Evolutionary conservation across 2,329 filamentous ascomycete species (phyloP), one percentile per base, ranked within the genome.

Genomic region (Botrytis fragariae): DNA sequence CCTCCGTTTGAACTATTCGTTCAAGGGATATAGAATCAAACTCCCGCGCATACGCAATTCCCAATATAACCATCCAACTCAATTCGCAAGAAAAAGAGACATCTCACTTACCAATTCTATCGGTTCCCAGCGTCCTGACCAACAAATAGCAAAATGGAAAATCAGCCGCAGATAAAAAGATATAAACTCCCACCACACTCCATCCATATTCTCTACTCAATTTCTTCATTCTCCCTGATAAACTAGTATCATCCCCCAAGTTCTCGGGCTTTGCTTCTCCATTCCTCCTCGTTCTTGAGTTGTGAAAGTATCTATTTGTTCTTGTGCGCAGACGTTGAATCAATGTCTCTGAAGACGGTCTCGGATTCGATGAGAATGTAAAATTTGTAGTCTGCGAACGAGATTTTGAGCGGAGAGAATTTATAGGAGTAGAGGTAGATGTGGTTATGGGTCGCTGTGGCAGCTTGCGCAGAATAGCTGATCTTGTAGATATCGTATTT

Each of bases 81-180:
- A n/a, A 35, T 14, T 14, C 29, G 16, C 7, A 4, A 29, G 8
- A 9, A 59, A n/a, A 18, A 68, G 63, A 54, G 51, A 67, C 37
- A 44, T 70, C 59, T 75, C 44, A 85, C 84, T 85, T 83, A 87
- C 94, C 95, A 79, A 99, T 96, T 72, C 88, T 89, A 39, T 99
- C 96, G 0, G 93, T 93, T 25, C 96, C 96, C 2, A 97, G 87
- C 70, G 90, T 85, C 73, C 91, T 89, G 64, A 99, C 96, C 16
- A 96, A 89, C 72, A 97, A 83, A 84, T 97, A 99, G 84, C 95
- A 98, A 81, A 98, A 93, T 0, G 96, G 96, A 77, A 98, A 97
- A 83, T 99, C 96, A 69, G 97, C 84, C 54, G 93, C 92, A 60
- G 93, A 95, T 72, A 99, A 84, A 1, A 86, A 86, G 18, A 98